A percentile compares a stretch with the other conserved stretches of the same genome.
Conservation (phyloP, 192 early-diverging fungal species). For the Chytriomyces confervae region DNA sequence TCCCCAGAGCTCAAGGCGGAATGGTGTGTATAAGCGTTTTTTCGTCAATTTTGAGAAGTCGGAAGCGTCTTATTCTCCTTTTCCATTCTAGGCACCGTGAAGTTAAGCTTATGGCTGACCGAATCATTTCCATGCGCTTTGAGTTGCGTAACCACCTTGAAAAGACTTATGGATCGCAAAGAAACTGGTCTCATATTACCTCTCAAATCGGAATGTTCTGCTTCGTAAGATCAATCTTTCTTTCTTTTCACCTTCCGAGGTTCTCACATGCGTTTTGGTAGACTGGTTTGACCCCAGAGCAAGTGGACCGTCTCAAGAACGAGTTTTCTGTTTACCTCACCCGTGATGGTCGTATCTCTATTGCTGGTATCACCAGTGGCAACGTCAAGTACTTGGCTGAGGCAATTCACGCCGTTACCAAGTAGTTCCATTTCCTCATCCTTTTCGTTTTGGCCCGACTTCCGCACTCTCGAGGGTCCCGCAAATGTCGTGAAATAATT, state of each 20-base stretch:
- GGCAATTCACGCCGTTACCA: conserved; percentile 94
- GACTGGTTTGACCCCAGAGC: conserved; percentile 86
- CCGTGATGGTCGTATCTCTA: conserved; percentile 93
- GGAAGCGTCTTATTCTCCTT: neutral
- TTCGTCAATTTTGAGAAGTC: neutral
- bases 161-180: conserved; percentile 79
- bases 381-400: conserved; percentile 97
- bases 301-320: conserved; percentile 80
- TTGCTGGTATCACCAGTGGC: conserved; percentile 90
- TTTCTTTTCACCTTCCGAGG: too few species aligned
- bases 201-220: conserved; percentile 98
- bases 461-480: neutral
- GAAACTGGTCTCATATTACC: conserved; percentile 91
- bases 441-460: neutral
- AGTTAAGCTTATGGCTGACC: conserved; percentile 95
- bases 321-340: conserved; percentile 95
- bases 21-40: conserved; percentile 65
- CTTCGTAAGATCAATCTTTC: conserved; percentile 48
- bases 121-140: conserved; percentile 92
- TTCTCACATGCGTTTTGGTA: too few species aligned
- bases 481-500: neutral
- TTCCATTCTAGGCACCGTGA: conserved; percentile 62
- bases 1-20: conserved; percentile 73
- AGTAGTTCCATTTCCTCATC: conserved; percentile 44
- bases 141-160: conserved; percentile 78